Evolutionary conservation across 176 grass and related monocot species (phyloP).

Genomic region (Oryza australiensis): DNA sequence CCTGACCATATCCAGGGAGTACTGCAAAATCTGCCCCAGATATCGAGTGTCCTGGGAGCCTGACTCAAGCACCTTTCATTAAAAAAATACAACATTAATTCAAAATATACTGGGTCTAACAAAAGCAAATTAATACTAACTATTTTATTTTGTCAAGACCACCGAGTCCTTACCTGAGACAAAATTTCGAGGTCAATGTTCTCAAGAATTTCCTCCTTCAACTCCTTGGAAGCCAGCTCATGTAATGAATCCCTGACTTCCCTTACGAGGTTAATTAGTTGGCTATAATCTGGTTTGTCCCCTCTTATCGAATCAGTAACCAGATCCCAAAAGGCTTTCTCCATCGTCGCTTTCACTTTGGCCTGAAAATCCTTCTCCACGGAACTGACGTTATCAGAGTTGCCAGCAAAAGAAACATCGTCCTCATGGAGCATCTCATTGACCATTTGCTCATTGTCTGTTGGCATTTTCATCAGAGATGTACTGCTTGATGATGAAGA

Average conservation of each 20-base stretch:
- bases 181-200: slow-evolving; percentile 89
- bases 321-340: slow-evolving; percentile 88
- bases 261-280: slow-evolving; percentile 74
- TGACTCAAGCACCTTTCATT: slow-evolving; percentile 61
- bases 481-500: slow-evolving; percentile 28
- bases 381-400: slow-evolving; percentile 38
- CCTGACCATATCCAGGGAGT: slow-evolving; percentile 58
- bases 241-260: slow-evolving; percentile 87
- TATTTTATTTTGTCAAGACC: neutral
- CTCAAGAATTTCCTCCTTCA: slow-evolving; percentile 75
- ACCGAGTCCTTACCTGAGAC: slow-evolving; percentile 60
- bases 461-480: slow-evolving; percentile 43
- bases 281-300: slow-evolving; percentile 72
- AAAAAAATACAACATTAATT: slow-evolving; percentile 18
- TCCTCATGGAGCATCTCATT: slow-evolving; percentile 87
- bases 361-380: slow-evolving; percentile 50
- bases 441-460: slow-evolving; percentile 86
- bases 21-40: slow-evolving; percentile 81
- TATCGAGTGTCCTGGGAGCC: slow-evolving; percentile 62
- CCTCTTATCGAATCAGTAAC: slow-evolving; percentile 66
- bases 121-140: neutral
- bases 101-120: neutral
- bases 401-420: slow-evolving; percentile 31
- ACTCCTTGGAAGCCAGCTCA: slow-evolving; percentile 75
- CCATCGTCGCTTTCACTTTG: slow-evolving; percentile 83